These are phyloP conservation scores for Beta macrorhiza DNA, from an alignment of 179 eudicot species.

Conservation along the genomic window DNA sequence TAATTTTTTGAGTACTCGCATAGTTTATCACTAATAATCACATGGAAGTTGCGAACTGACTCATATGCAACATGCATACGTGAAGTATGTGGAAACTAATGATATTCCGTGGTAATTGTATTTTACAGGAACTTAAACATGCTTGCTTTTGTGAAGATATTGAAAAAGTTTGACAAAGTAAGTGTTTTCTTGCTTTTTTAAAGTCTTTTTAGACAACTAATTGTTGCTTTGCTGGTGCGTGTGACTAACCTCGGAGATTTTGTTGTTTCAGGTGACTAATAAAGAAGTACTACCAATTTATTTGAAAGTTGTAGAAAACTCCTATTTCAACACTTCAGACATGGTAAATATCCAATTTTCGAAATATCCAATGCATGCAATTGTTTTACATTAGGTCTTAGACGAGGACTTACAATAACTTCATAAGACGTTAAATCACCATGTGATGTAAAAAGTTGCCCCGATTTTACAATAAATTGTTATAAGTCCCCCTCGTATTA, in stretches of 20 bases:
- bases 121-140: constrained; percentile 83
- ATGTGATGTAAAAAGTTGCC: too few species aligned
- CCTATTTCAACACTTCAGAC: constrained; percentile 87
- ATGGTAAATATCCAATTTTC: constrained; percentile 47
- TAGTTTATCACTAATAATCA: too few species aligned
- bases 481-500: too few species aligned
- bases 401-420: too few species aligned
- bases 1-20: too few species aligned
- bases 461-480: too few species aligned
- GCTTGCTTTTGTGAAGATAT: constrained; percentile 84
- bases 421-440: too few species aligned
- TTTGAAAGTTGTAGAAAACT: constrained; percentile 84
- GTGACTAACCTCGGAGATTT: constrained; percentile 12
- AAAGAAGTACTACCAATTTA: constrained; percentile 78
- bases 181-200: constrained; percentile 27
- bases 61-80: constrained; percentile 27
- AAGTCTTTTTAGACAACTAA: background rate
- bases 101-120: constrained; percentile 17
- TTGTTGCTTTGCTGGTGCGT: constrained; percentile 20
- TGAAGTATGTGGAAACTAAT: constrained; percentile 13
- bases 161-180: constrained; percentile 93
- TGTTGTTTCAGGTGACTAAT: constrained; percentile 69
- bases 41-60: too few species aligned
- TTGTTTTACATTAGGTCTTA: too few species aligned
- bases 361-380: too few species aligned